Evolutionary conservation across 352 stramenopile species (phyloP).

Genomic region (Phytophthora capsici): DNA sequence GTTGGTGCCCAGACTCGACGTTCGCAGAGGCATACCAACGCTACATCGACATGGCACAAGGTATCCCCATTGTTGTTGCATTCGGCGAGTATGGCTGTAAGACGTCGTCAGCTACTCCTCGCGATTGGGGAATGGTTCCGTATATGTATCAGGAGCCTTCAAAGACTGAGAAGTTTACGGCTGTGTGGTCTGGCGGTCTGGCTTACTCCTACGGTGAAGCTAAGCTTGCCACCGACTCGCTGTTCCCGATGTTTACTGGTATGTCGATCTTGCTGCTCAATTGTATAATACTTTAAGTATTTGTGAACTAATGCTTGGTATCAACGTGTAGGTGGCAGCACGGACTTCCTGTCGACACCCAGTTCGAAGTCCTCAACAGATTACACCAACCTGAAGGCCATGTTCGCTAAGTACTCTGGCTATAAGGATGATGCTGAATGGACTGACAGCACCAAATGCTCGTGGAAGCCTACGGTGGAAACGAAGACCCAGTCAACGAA

Average conservation of each 20-base stretch:
- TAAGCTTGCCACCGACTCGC: slow-evolving; percentile 67
- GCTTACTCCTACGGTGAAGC: slow-evolving; percentile 89
- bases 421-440: slow-evolving; percentile 64
- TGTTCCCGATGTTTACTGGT: slow-evolving; percentile 88
- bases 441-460: slow-evolving; percentile 66
- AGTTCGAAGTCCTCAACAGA: slow-evolving; percentile 66
- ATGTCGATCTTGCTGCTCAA: background rate
- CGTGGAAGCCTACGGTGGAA: slow-evolving; percentile 59
- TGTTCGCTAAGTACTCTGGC: slow-evolving; percentile 68
- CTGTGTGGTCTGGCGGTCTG: slow-evolving; percentile 84
- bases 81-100: slow-evolving; percentile 88
- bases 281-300: background rate
- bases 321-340: slow-evolving; percentile 54
- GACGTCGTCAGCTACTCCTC: slow-evolving; percentile 44
- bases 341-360: slow-evolving; percentile 63
- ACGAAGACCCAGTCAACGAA: slow-evolving; percentile 71
- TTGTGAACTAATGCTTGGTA: slow-evolving; percentile 19
- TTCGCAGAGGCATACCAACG: slow-evolving; percentile 77
- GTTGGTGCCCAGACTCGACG: slow-evolving; percentile 77
- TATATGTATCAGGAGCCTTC: slow-evolving; percentile 81
- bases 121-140: slow-evolving; percentile 80
- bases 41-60: slow-evolving; percentile 74
- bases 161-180: slow-evolving; percentile 70
- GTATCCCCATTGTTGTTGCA: slow-evolving; percentile 81
- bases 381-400: slow-evolving; percentile 78